Percentiles rank a stretch among this genome's conserved stretches.
These are phyloP conservation scores for Botrytis sinoallii DNA, from an alignment of 2,329 filamentous ascomycete species.

Conservation along the genomic window DNA sequence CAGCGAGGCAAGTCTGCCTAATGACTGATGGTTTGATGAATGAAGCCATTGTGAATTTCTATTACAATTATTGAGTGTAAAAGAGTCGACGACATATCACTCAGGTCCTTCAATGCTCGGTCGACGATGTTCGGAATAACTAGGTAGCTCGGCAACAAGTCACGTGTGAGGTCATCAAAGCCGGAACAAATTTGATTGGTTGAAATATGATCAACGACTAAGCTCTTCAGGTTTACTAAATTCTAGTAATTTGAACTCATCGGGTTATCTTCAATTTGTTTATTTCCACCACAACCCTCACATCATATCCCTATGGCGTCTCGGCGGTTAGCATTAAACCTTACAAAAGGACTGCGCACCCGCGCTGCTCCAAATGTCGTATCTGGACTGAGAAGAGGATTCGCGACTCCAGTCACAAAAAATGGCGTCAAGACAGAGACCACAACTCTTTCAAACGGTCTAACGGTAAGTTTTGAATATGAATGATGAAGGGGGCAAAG, in stretches of 20 bases:
- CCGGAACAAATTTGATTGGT: conserved; percentile 18
- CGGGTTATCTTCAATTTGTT: conserved; percentile 26
- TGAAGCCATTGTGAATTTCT: conserved; percentile 47
- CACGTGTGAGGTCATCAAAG: conserved; percentile 19
- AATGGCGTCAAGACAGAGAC: conserved; percentile 82
- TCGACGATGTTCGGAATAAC: conserved; percentile 20
- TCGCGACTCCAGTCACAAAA: conserved; percentile 76
- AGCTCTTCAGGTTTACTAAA: conserved; percentile 21
- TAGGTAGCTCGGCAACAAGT: conserved; percentile 19
- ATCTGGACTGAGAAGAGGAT: conserved; percentile 75
- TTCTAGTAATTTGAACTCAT: conserved; percentile 20
- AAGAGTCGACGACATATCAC: conserved; percentile 13
- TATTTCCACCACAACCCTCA: conserved; percentile 25
- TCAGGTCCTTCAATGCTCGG: conserved; percentile 14
- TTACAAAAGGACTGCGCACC: conserved; percentile 85
- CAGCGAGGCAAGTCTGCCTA: conserved; percentile 45
- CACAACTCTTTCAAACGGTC: conserved; percentile 93
- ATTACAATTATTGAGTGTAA: conserved; percentile 16
- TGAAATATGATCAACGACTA: conserved; percentile 19
- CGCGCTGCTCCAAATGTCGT: conserved; percentile 79
- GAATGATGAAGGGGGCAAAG: conserved; percentile 6
- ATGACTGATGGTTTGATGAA: conserved; percentile 49
- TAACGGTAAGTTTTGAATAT: conserved; percentile 64
- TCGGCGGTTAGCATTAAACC: conserved; percentile 92
- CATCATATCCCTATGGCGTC: conserved; percentile 69